Evolutionary conservation across 2,329 filamentous ascomycete species (phyloP), one percentile per base, ranked within the genome.

Genomic region (Fusarium protoensiforme): DNA sequence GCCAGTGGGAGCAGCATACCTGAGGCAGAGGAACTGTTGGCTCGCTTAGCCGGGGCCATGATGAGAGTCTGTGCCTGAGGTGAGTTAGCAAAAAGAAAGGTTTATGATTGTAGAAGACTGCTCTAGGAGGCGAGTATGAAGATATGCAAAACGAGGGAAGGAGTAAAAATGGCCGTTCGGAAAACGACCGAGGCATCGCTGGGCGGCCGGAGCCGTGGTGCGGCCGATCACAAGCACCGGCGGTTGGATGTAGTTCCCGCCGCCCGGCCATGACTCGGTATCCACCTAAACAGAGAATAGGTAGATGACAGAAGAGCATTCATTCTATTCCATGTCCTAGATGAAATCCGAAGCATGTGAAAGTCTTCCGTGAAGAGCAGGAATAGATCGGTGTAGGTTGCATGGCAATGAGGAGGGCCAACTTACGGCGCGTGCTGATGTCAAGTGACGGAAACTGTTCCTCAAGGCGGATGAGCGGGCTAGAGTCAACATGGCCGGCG

Each of bases 31-130:
- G 89, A 89, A 84, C 89, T 91, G 79, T 85, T 90, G 81, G 85
- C 87, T 80, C 89, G 83, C 80, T 82, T 86, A 75, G 84, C 81
- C 72, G 85, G 82, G 53, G 89, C 87, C 89, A 91, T 91, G 80
- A 79, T 79, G 68, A 78, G 69, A 63, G 70, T 74, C 74, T 80
- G 74, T 22, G 66, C 64, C 72, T 73, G 38, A 36, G 39, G 27
- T 51, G 41, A 56, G 36, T 63, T 39, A 73, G 73, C 75, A 24
- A 61, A 67, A 56, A 31, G 48, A 16, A 29, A 14, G 41, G 16
- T 29, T 22, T 14, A 24, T 20, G 31, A 58, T 24, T 33, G 46
- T 57, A 16, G n/a, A 39, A n/a, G n/a, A 53, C 13, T 24, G 31
- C 22, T 24, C 22, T 29, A 14, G 16, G 31, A 33, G 31, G n/a